phyloP scores from a whole-genome alignment of 2,329 filamentous ascomycete species.

The Eutypella sp. region DNA sequence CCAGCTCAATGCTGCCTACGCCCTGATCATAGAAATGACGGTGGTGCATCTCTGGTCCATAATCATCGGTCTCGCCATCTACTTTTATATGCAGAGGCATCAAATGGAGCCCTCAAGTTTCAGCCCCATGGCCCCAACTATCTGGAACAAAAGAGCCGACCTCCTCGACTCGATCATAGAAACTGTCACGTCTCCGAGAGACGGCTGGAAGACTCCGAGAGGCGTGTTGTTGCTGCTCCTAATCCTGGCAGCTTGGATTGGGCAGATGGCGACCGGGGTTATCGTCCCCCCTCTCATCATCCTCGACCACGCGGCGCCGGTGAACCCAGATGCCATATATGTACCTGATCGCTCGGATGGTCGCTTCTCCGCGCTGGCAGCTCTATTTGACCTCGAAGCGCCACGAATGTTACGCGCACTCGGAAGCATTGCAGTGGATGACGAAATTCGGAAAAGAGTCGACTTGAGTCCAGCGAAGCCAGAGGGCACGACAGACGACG shows the following conservation, averaged over 20 bases:
- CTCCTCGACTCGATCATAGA: conserved; percentile 5
- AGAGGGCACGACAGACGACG: conserved; percentile 9
- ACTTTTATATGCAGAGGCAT: conserved; percentile 4
- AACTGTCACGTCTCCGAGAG: background rate
- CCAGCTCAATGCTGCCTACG: conserved; percentile 8
- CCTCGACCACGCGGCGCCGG: conserved; percentile 14
- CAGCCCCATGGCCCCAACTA: conserved; percentile 3
- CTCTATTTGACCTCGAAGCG: conserved; percentile 8
- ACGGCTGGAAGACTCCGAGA: conserved; percentile 6
- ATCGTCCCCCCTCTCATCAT: conserved; percentile 12
- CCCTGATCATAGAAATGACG: conserved; percentile 7
- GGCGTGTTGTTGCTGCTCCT: conserved; percentile 5
- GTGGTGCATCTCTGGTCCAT: conserved; percentile 6
- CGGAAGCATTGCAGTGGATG: conserved; percentile 5
- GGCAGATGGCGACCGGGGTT: conserved; percentile 10
- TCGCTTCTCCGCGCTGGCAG: background rate
- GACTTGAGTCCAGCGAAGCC: conserved; percentile 3
- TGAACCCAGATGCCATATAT: conserved; percentile 14
- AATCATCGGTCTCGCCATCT: conserved; percentile 6
- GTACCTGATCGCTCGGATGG: background rate
- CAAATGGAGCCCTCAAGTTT: background rate
- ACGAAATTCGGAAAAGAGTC: conserved; percentile 6
- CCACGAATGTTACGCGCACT: conserved; percentile 9
- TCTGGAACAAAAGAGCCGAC: conserved; percentile 9
- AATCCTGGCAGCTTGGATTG: conserved; percentile 7